These are phyloP conservation scores for Toxicodendron radicans DNA, from an alignment of 345 rosid genomes.

Conservation along the genomic window DNA sequence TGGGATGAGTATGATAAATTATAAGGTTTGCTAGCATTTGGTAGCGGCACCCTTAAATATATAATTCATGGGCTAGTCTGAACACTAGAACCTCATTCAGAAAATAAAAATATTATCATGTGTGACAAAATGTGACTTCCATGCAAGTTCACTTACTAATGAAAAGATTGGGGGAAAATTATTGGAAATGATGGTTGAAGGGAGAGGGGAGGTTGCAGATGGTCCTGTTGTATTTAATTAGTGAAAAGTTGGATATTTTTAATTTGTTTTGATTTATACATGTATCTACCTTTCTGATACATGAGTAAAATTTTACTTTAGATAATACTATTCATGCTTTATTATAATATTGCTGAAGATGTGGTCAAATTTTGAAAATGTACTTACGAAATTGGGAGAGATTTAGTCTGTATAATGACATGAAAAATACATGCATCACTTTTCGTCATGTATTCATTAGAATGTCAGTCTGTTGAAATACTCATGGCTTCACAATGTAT, in stretches of 20 bases:
- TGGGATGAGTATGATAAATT: neutral
- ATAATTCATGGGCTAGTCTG: neutral
- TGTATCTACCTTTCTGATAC: neutral
- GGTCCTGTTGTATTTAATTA: neutral
- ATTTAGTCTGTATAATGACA: neutral
- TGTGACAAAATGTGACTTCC: neutral
- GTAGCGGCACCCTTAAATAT: neutral
- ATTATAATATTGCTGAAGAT: neutral
- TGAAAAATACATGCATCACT: neutral
- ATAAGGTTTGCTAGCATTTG: neutral
- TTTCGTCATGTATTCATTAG: neutral
- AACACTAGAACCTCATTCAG: neutral
- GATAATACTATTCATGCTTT: neutral
- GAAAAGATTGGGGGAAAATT: neutral
- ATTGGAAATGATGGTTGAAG: neutral
- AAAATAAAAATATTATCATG: neutral
- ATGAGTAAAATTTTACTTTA: neutral
- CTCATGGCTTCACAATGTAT: too few species aligned
- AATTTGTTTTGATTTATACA: neutral
- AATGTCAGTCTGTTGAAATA: constrained; percentile 4
- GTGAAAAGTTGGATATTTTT: neutral
- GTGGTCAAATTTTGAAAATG: neutral
- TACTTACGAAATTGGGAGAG: neutral
- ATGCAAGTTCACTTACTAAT: too few species aligned
- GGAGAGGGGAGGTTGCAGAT: neutral